Percentiles rank a stretch among this genome's conserved stretches.
Conservation (phyloP, 2,329 filamentous ascomycete species). For the Microdochium nivale region DNA sequence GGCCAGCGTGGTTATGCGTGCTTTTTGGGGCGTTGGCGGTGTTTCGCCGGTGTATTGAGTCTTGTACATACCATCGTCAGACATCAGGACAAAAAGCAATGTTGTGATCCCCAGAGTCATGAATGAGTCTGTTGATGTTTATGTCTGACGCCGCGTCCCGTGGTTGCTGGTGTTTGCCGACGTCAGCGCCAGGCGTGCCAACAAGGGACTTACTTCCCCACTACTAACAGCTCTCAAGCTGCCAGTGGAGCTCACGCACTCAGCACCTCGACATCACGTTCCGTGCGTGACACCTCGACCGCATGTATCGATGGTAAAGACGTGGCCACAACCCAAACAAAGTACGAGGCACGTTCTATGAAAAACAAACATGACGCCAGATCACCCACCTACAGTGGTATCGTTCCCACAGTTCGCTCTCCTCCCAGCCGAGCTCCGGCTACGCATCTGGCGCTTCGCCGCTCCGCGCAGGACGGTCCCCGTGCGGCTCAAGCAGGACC, state of each 20-base stretch:
- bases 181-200: too few relatives aligned
- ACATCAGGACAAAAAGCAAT: background rate
- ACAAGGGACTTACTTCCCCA: too few relatives aligned
- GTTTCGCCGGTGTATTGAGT: background rate
- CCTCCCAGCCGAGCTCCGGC: constrained; percentile 2
- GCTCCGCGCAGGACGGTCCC: background rate
- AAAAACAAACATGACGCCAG: background rate
- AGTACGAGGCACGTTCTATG: too few relatives aligned
- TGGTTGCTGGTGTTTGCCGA: too few relatives aligned
- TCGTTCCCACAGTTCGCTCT: constrained; percentile 1
- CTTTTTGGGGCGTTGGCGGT: background rate
- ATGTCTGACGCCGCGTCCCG: too few relatives aligned
- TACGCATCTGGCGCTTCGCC: constrained; percentile 1
- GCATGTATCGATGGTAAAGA: too few relatives aligned
- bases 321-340: too few relatives aligned
- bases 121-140: too few relatives aligned
- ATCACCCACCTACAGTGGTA: background rate
- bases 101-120: background rate
- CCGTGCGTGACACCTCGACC: too few relatives aligned
- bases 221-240: too few relatives aligned
- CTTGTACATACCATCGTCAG: background rate
- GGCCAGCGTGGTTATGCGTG: background rate
- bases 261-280: too few relatives aligned
- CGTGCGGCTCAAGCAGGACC: constrained; percentile 2
- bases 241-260: too few relatives aligned